Base-by-base conservation (phyloP, 306 rosid species). In the Acacia acuminata region DNA sequence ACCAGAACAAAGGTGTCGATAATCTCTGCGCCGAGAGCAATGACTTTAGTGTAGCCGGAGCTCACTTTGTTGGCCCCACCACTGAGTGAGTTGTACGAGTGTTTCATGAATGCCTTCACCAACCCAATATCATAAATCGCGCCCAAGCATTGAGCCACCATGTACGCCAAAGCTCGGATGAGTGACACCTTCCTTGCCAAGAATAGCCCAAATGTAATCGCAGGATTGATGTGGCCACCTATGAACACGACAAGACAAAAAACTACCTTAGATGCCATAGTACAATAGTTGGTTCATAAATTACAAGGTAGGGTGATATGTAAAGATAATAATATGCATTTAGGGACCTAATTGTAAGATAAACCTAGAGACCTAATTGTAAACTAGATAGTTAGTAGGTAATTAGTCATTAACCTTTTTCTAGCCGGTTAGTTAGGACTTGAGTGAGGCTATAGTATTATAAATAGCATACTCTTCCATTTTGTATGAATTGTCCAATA, bases 101-200 rank as follows among this genome's bases (percentile, higher is more conserved):
- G 68, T 25, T 82, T 85, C 91, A 88, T 89, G 87, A 91, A 88
- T 20, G 95, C 90, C 74, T 89, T 89, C 2, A 91, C 93, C 47
- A 91, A 68, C 34, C 89, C 93, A n/a, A 85, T 78, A 68, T 58
- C 76, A 13, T 58, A 71, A 5, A 71, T 71, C 0, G 76, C 76
- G 2, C 76, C 76, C 40, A 71, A 55, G 47, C 86, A 55, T 86
- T 91, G 95, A 12, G 87, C 90, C 16, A 89, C 50, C 77, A 89
- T 88, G 85, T 91, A 91, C 1, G 86, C 84, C 43, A 91, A 73
- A 4, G 93, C 93, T 12, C 95, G 68, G 32, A 88, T 77, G 5
- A 91, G 83, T 7, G 95, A 89, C 55, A 91, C 95, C 76, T 91
- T 91, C 40, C 95, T 78, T 1, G 95, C 95, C 82, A 91, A 79